A percentile compares a stretch with the other conserved stretches of the same genome.
These are phyloP conservation scores for Aureobasidium lini DNA, from an alignment of 2,329 filamentous ascomycete species.

Conservation along the genomic window DNA sequence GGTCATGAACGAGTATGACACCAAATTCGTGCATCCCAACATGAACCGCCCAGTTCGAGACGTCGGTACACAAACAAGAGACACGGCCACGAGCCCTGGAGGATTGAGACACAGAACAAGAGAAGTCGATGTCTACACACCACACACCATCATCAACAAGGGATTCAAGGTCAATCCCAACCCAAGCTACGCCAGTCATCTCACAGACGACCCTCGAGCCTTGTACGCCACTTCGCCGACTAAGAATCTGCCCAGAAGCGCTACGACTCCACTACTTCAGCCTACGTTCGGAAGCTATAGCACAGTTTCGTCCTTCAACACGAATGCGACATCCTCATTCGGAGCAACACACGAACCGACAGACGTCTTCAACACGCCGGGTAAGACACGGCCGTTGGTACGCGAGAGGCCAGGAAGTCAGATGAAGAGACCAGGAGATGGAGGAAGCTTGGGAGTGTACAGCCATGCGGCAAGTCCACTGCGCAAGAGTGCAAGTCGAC, in stretches of 20 bases:
- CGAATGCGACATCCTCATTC: conserved; percentile 20
- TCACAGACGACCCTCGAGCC: conserved; percentile 14
- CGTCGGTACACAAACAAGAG: conserved; percentile 70
- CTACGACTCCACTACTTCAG: conserved; percentile 56
- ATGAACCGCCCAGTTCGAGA: conserved; percentile 73
- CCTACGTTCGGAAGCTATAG: conserved; percentile 18
- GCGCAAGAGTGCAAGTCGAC: conserved; percentile 62
- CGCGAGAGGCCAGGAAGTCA: conserved; percentile 20
- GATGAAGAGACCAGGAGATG: conserved; percentile 37
- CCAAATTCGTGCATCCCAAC: conserved; percentile 85
- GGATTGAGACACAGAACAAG: conserved; percentile 23
- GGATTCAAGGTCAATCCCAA: conserved; percentile 78
- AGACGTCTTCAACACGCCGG: conserved; percentile 28
- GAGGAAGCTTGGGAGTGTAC: conserved; percentile 73
- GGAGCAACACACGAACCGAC: conserved; percentile 19
- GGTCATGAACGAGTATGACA: conserved; percentile 91
- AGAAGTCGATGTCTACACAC: conserved; percentile 56
- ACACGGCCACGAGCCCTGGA: conserved; percentile 26
- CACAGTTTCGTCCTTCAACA: conserved; percentile 10
- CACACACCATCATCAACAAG: conserved; percentile 59
- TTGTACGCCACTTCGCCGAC: conserved; percentile 15
- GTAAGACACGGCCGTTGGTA: conserved; percentile 30
- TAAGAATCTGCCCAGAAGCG: conserved; percentile 35
- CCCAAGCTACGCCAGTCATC: conserved; percentile 59
- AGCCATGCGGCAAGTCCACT: conserved; percentile 75